Evolutionary conservation across 106 monocot genomes (phyloP).

Genomic region (Phalaenopsis aphrodite): DNA sequence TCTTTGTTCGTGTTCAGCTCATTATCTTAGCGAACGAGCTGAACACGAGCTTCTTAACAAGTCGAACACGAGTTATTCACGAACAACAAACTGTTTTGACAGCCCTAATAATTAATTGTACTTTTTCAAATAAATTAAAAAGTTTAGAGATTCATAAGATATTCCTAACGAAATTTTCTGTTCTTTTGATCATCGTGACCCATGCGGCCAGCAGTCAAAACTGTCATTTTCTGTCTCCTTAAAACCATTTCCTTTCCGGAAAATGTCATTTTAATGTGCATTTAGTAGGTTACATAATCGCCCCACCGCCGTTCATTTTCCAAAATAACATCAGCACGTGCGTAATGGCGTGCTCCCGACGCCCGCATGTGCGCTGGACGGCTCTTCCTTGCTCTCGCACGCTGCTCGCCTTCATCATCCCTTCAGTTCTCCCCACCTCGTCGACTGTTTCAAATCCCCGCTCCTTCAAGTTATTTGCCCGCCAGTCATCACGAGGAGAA

Average conservation of each 20-base stretch:
- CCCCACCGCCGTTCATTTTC: neutral
- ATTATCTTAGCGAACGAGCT: too few species aligned
- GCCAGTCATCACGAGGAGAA: neutral
- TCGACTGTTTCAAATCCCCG: neutral
- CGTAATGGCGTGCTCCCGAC: neutral
- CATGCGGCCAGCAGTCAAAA: too few species aligned
- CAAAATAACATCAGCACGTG: slow-evolving; percentile 1
- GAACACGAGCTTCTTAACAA: too few species aligned
- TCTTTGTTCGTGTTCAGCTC: too few species aligned
- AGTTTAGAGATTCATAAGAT: too few species aligned
- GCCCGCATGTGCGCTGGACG: neutral
- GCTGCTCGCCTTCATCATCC: neutral
- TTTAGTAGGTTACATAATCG: neutral
- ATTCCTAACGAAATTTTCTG: too few species aligned
- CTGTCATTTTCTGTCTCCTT: neutral
- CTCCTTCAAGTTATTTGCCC: neutral
- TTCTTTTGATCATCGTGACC: too few species aligned
- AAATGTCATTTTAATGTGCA: neutral
- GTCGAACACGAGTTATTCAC: too few species aligned
- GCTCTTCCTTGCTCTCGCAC: neutral
- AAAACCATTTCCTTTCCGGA: neutral
- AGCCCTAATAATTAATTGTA: too few species aligned
- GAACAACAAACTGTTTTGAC: too few species aligned
- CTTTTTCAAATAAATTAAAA: too few species aligned
- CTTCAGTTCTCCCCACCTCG: neutral